A percentile compares a stretch with the other conserved stretches of the same genome.
These are phyloP conservation scores for Apiotrichum mycotoxinovorans DNA, from an alignment of 1,284 basidiomycete genomes.

Conservation along the genomic window DNA sequence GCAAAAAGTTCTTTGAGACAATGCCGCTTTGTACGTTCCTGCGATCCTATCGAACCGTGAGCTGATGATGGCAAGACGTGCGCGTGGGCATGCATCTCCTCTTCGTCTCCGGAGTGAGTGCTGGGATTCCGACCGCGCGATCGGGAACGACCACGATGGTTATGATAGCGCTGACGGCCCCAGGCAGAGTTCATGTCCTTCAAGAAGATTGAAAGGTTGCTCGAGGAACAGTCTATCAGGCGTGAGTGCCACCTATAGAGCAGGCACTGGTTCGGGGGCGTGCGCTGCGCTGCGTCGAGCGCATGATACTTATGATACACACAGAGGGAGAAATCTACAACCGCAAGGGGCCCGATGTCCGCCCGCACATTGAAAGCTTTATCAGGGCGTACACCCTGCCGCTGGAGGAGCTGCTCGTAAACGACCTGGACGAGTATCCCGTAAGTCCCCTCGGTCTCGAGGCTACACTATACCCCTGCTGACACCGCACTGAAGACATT, in stretches of 20 bases:
- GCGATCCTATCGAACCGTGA: too few species aligned
- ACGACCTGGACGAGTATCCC: conserved; percentile 60
- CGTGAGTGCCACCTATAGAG: conserved; percentile 43
- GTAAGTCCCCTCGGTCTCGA: conserved; percentile 26
- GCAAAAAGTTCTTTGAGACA: conserved; percentile 66
- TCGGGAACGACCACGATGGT: too few species aligned
- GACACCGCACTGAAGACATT: conserved; percentile 53
- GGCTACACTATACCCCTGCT: background rate
- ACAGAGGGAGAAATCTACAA: conserved; percentile 51
- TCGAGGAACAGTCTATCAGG: conserved; percentile 65
- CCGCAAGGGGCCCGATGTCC: conserved; percentile 40
- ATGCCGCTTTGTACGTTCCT: conserved; percentile 75
- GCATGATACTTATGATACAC: background rate
- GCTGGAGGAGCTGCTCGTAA: conserved; percentile 62
- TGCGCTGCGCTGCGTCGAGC: too few species aligned
- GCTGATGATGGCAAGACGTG: conserved; percentile 26
- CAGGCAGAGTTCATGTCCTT: conserved; percentile 59
- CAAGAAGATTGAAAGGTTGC: conserved; percentile 57
- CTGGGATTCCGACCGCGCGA: too few species aligned
- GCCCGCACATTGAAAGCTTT: conserved; percentile 65
- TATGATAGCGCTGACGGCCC: conserved; percentile 28
- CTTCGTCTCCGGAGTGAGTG: conserved; percentile 53
- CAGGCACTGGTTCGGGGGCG: too few species aligned
- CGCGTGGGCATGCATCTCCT: conserved; percentile 71
- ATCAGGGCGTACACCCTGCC: conserved; percentile 67